Evolutionary conservation across 2,329 filamentous ascomycete genomes (phyloP).

Genomic region (Aspergillus clavatus): DNA sequence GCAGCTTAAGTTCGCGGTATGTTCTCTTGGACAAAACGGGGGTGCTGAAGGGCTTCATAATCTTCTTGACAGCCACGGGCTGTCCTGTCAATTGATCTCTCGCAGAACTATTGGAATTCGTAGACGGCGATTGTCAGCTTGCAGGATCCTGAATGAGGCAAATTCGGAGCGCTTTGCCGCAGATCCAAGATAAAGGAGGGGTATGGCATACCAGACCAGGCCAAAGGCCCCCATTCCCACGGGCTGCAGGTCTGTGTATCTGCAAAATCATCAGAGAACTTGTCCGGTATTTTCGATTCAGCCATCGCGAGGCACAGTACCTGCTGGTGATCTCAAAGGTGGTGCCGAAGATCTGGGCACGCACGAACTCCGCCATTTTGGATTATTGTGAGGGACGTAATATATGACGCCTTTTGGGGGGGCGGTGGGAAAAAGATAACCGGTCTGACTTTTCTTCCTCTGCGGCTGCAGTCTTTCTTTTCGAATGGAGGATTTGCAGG

Average conservation of each 20-base stretch:
- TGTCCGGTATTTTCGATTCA: not conserved
- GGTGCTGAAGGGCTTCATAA: conserved; percentile 99
- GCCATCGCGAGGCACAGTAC: conserved; percentile 49
- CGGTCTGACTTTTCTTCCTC: not conserved
- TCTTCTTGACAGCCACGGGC: conserved; percentile 98
- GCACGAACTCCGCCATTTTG: conserved; percentile 97
- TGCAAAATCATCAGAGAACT: conserved; percentile 40
- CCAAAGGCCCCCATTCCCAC: conserved; percentile 99
- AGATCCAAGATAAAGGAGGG: conserved; percentile 11
- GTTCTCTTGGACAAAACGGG: conserved; percentile 95
- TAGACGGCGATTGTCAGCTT: conserved; percentile 10
- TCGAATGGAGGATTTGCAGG: too few relatives aligned
- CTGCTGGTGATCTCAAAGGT: conserved; percentile 99
- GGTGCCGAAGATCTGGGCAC: conserved; percentile 98
- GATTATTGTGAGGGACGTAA: conserved; percentile 11
- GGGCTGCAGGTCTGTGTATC: conserved; percentile 95
- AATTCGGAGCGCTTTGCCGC: conserved; percentile 3
- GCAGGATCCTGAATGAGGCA: not conserved
- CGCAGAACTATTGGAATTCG: conserved; percentile 80
- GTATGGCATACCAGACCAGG: conserved; percentile 74
- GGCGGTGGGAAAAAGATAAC: conserved; percentile 5
- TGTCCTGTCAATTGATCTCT: conserved; percentile 96
- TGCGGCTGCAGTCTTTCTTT: too few relatives aligned
- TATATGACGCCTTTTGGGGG: conserved; percentile 8
- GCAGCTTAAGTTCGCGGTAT: conserved; percentile 92